Conservation (phyloP, 2,329 filamentous ascomycete species). For the Apiospora kogelbergensis region DNA sequence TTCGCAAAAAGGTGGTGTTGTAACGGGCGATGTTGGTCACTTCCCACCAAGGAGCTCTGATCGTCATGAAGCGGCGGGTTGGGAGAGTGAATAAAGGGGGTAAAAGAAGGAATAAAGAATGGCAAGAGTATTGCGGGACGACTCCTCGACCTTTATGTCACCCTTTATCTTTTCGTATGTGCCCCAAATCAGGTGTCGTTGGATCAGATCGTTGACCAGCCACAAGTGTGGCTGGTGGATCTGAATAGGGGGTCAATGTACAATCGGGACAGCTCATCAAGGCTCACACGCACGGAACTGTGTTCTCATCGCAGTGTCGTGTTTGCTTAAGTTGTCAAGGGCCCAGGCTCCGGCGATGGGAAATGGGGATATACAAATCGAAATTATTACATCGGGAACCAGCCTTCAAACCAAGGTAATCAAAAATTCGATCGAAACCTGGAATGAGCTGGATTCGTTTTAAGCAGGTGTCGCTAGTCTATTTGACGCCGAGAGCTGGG, state of each 20-base stretch:
- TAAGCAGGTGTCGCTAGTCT: too few relatives aligned
- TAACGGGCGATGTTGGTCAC: neutral
- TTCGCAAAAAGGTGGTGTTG: neutral
- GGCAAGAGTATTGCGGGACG: neutral
- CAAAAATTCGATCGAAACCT: too few relatives aligned
- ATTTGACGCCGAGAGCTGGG: too few relatives aligned
- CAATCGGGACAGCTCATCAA: neutral
- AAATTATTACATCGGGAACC: too few relatives aligned
- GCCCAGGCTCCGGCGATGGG: too few relatives aligned
- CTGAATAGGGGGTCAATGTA: neutral
- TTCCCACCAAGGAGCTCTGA: neutral
- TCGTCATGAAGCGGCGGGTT: neutral
- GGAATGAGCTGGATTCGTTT: too few relatives aligned
- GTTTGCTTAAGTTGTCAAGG: too few relatives aligned
- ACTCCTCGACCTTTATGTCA: neutral
- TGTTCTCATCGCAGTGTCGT: too few relatives aligned
- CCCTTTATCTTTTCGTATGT: neutral
- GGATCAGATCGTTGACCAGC: neutral
- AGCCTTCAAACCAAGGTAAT: too few relatives aligned
- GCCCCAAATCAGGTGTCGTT: neutral
- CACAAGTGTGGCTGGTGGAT: neutral
- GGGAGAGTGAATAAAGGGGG: neutral
- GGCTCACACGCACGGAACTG: neutral
- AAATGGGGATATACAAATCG: too few relatives aligned
- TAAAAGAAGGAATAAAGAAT: neutral